Evolutionary conservation across 768 basidiomycete species (phyloP).

Genomic region (Mycena alexandri): DNA sequence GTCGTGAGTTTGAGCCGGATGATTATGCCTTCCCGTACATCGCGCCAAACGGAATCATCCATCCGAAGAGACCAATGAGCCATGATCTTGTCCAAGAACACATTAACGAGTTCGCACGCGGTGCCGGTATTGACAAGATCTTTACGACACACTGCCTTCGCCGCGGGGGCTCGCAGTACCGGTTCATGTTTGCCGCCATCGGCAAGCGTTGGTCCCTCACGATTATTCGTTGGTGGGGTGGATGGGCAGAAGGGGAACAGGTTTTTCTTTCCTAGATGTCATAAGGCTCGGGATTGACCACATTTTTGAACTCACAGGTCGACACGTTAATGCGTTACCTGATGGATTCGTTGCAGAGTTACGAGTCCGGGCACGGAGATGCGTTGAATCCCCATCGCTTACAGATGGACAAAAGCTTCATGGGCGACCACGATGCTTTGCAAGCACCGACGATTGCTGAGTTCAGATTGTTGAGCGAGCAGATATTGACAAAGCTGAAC

Average conservation of each 20-base stretch:
- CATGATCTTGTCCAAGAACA: conserved; percentile 45
- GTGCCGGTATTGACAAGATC: conserved; percentile 40
- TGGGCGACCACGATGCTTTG: conserved; percentile 42
- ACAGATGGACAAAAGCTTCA: conserved; percentile 41
- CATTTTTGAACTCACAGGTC: conserved; percentile 36
- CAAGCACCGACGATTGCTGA: conserved; percentile 37
- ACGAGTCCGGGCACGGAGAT: conserved; percentile 46
- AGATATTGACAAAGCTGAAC: conserved; percentile 24
- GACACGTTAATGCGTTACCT: conserved; percentile 54
- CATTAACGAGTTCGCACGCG: conserved; percentile 44
- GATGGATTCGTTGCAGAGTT: conserved; percentile 48
- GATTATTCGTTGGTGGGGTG: conserved; percentile 57
- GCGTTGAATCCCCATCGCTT: conserved; percentile 44
- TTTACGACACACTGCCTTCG: conserved; percentile 50
- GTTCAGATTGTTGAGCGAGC: conserved; percentile 28
- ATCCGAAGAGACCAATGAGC: conserved; percentile 41
- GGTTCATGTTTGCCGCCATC: conserved; percentile 53
- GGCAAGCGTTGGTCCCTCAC: conserved; percentile 51
- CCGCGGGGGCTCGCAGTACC: conserved; percentile 54
- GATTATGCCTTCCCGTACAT: conserved; percentile 50
- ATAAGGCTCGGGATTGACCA: not conserved
- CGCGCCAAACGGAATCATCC: conserved; percentile 41
- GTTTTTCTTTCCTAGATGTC: conserved; percentile 39
- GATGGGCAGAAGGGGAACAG: conserved; percentile 54
- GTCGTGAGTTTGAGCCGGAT: conserved; percentile 35